A percentile compares a stretch with the other conserved stretches of the same genome.
phyloP scores from a whole-genome alignment of 139 green algal genomes.

The Volvox reticuliferus region DNA sequence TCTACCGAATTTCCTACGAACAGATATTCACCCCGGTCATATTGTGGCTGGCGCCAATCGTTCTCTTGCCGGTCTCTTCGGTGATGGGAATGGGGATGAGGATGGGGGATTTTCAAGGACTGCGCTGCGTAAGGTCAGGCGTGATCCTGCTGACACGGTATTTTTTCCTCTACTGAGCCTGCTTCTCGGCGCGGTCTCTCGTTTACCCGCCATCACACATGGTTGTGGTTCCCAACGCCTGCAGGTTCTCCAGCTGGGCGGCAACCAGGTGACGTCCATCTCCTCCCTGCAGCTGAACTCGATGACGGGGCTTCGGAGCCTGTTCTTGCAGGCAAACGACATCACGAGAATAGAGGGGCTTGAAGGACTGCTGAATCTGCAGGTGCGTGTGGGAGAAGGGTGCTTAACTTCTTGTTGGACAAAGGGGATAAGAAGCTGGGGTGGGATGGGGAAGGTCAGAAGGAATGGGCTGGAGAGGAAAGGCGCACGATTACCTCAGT shows the following conservation, averaged over 20 bases:
- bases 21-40: too few species aligned
- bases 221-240: background rate
- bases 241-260: slow-evolving; percentile 66
- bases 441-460: background rate
- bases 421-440: background rate
- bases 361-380: slow-evolving; percentile 69
- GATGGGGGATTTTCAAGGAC: too few species aligned
- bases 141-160: too few species aligned
- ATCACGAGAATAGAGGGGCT: slow-evolving; percentile 76
- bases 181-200: too few species aligned
- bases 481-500: background rate
- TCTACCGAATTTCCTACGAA: too few species aligned
- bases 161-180: too few species aligned
- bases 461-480: background rate
- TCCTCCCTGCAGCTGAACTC: slow-evolving; percentile 58
- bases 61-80: too few species aligned
- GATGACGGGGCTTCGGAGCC: slow-evolving; percentile 60
- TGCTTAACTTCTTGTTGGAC: background rate
- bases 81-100: too few species aligned
- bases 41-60: too few species aligned
- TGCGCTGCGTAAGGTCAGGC: too few species aligned
- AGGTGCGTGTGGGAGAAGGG: slow-evolving; percentile 33
- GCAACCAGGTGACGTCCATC: slow-evolving; percentile 69
- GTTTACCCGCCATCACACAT: background rate
- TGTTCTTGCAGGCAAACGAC: slow-evolving; percentile 79